These are phyloP conservation scores for Xylariaceae sp. DNA, from an alignment of 2,329 filamentous ascomycete species.

Conservation along the genomic window DNA sequence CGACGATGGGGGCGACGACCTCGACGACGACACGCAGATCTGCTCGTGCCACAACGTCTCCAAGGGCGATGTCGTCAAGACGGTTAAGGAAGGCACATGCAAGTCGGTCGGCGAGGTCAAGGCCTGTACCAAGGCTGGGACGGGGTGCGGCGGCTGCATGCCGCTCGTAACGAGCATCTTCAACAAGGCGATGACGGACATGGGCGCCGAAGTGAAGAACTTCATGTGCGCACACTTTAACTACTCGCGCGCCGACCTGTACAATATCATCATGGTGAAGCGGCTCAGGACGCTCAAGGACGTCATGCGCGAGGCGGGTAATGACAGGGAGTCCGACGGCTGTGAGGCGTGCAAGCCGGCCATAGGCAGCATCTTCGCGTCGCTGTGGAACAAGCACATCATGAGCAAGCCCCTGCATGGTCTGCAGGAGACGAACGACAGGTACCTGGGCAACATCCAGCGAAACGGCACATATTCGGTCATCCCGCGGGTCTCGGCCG, in stretches of 20 bases:
- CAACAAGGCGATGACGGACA: slow-evolving; percentile 83
- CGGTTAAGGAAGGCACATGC: slow-evolving; percentile 79
- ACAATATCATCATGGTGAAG: slow-evolving; percentile 86
- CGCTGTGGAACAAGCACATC: slow-evolving; percentile 83
- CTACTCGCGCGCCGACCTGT: slow-evolving; percentile 86
- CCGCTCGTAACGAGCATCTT: slow-evolving; percentile 89
- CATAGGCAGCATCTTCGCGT: slow-evolving; percentile 80
- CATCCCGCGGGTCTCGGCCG: slow-evolving; percentile 80
- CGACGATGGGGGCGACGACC: slow-evolving; percentile 76
- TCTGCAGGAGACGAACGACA: slow-evolving; percentile 89
- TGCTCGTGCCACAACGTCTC: slow-evolving; percentile 94
- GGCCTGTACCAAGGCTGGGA: slow-evolving; percentile 89
- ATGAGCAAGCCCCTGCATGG: slow-evolving; percentile 74
- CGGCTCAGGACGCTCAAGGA: slow-evolving; percentile 73
- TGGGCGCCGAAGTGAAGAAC: slow-evolving; percentile 89
- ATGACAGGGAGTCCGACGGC: slow-evolving; percentile 73
- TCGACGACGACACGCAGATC: slow-evolving; percentile 85
- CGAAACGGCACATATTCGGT: slow-evolving; percentile 91
- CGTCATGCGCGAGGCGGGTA: slow-evolving; percentile 81
- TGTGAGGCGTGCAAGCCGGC: slow-evolving; percentile 89
- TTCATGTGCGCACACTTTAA: slow-evolving; percentile 84
- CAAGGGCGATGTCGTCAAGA: slow-evolving; percentile 78
- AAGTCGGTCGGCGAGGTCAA: slow-evolving; percentile 85
- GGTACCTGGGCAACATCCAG: slow-evolving; percentile 88
- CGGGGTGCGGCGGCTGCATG: slow-evolving; percentile 89